These are phyloP conservation scores for Nothophoma quercina DNA, from an alignment of 2,329 filamentous ascomycete genomes.

Conservation along the genomic window DNA sequence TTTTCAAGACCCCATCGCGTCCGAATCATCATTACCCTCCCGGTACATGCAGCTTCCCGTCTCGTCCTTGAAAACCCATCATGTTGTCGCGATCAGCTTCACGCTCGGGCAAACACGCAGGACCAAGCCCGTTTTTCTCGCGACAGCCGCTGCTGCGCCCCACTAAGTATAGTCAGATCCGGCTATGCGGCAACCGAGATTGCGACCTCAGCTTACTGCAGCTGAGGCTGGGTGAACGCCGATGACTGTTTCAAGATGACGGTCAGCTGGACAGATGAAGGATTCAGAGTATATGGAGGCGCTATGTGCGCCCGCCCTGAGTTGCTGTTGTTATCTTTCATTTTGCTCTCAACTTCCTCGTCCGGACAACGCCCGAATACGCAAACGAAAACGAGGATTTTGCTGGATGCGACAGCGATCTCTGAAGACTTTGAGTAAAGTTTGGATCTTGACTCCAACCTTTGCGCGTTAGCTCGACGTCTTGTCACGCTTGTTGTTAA, in stretches of 20 bases:
- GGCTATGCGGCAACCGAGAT: slow-evolving; percentile 12
- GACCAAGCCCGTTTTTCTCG: neutral
- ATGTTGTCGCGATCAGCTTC: neutral
- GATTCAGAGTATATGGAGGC: neutral
- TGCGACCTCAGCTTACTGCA: slow-evolving; percentile 9
- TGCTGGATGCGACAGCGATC: neutral
- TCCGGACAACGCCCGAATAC: neutral
- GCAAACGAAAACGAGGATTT: slow-evolving; percentile 8
- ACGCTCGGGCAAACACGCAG: neutral
- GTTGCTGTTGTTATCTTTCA: neutral
- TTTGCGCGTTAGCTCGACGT: neutral
- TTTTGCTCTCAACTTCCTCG: neutral
- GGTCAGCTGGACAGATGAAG: slow-evolving; percentile 1
- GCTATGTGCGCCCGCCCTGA: neutral
- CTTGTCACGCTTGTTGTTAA: neutral
- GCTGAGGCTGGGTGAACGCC: slow-evolving; percentile 9
- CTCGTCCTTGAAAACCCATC: too few species aligned
- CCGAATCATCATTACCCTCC: too few species aligned
- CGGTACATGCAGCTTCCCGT: too few species aligned
- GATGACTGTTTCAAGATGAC: slow-evolving; percentile 11
- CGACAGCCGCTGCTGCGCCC: slow-evolving; percentile 8
- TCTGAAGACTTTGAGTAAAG: neutral
- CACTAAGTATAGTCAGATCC: slow-evolving; percentile 6
- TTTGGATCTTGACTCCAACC: neutral
- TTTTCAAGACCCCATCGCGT: too few species aligned